A percentile compares a stretch with the other conserved stretches of the same genome.
Evolutionary conservation across 495 filamentous ascomycete species (phyloP).

Genomic region (Lophiotrema nucula): DNA sequence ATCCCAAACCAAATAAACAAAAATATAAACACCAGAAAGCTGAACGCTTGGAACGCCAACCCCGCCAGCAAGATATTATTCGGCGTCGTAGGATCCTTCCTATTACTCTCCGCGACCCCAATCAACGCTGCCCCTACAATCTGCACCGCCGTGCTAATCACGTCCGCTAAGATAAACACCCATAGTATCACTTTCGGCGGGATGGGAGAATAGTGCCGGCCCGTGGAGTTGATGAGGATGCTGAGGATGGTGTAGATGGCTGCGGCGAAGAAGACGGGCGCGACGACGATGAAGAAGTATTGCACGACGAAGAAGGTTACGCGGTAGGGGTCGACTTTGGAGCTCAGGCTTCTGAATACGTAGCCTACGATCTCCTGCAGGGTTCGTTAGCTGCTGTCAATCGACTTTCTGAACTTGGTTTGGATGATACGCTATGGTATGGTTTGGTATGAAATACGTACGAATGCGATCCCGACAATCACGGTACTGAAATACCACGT

Average conservation of each 20-base stretch:
- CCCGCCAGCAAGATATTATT: conserved; percentile 40
- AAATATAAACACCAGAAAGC: conserved; percentile 40
- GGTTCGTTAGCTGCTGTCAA: neutral
- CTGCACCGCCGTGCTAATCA: conserved; percentile 51
- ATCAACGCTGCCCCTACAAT: conserved; percentile 49
- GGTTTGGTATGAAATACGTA: conserved; percentile 39
- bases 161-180: conserved; percentile 55
- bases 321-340: conserved; percentile 49
- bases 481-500: conserved; percentile 65
- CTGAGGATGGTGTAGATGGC: conserved; percentile 53
- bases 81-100: conserved; percentile 27
- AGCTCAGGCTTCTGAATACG: conserved; percentile 49
- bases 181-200: conserved; percentile 45
- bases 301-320: conserved; percentile 56
- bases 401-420: no score
- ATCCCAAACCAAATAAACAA: conserved; percentile 47
- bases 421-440: neutral
- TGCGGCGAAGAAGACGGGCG: conserved; percentile 56
- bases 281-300: conserved; percentile 60
- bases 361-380: conserved; percentile 57
- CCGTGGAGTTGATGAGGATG: conserved; percentile 43
- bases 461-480: conserved; percentile 54
- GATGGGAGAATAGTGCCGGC: conserved; percentile 42
- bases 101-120: conserved; percentile 19
- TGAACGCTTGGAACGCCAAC: conserved; percentile 40